Percentiles rank a stretch among this genome's conserved stretches.
phyloP scores from a whole-genome alignment of 2,329 filamentous ascomycete genomes.

The Herpomyces periplanetae region DNA sequence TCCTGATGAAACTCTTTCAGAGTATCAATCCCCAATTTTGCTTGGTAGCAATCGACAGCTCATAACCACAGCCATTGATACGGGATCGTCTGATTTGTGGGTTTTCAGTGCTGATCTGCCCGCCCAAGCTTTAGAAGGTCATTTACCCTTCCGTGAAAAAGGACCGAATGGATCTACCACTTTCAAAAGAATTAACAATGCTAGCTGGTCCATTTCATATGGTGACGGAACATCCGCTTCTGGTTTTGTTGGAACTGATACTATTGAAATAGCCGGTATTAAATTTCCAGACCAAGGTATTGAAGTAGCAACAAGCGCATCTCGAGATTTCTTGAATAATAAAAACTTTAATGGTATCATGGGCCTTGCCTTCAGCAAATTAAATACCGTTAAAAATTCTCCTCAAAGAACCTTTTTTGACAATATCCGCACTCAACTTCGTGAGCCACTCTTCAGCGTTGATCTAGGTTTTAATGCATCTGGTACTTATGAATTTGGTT shows the following conservation, averaged over 20 bases:
- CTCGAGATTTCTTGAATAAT: constrained; percentile 16
- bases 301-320: constrained; percentile 20
- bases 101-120: constrained; percentile 22
- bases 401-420: constrained; percentile 33
- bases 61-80: constrained; percentile 29
- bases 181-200: constrained; percentile 11
- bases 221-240: constrained; percentile 22
- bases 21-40: constrained; percentile 27
- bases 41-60: constrained; percentile 20
- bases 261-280: constrained; percentile 23
- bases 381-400: constrained; percentile 22
- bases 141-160: constrained; percentile 16
- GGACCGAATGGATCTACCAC: constrained; percentile 13
- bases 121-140: constrained; percentile 10
- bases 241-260: constrained; percentile 25
- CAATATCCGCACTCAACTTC: constrained; percentile 19
- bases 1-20: constrained; percentile 20
- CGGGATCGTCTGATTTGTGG: constrained; percentile 37
- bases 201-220: constrained; percentile 22
- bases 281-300: constrained; percentile 20
- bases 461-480: constrained; percentile 18
- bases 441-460: constrained; percentile 26
- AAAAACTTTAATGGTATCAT: constrained; percentile 24
- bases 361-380: constrained; percentile 21
- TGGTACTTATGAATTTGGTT: constrained; percentile 33